Percentiles rank a stretch among this genome's conserved stretches.
Evolutionary conservation across 2,329 filamentous ascomycete genomes (phyloP).

Genomic region (Apiospora hydei): DNA sequence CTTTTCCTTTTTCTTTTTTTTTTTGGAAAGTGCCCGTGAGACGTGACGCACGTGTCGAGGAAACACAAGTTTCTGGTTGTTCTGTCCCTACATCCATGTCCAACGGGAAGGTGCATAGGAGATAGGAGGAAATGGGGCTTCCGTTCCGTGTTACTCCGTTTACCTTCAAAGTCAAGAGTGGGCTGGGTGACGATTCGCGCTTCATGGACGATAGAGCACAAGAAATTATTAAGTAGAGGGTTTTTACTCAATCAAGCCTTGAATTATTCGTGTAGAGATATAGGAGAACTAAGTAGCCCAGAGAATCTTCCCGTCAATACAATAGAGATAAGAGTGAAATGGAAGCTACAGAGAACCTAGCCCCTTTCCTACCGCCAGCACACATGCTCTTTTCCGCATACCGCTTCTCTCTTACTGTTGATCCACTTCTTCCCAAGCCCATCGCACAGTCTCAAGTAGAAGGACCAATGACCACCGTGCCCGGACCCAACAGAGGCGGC

Average conservation of each 20-base stretch:
- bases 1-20: too few relatives aligned
- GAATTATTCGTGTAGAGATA: constrained; percentile 18
- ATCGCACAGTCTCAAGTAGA: constrained; percentile 28
- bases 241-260: constrained; percentile 30
- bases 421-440: not conserved
- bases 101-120: not conserved
- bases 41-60: not conserved
- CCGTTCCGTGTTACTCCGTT: not conserved
- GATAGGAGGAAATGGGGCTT: not conserved
- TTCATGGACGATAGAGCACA: not conserved
- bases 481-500: constrained; percentile 36
- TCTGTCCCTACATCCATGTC: not conserved
- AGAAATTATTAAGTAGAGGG: not conserved
- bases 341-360: not conserved
- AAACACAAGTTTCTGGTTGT: not conserved
- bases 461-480: constrained; percentile 31
- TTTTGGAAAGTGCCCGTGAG: not conserved
- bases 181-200: not conserved
- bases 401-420: not conserved
- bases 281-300: constrained; percentile 27
- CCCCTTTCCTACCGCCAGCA: not conserved
- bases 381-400: not conserved
- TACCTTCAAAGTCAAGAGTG: not conserved
- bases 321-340: constrained; percentile 25
- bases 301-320: constrained; percentile 22